These are phyloP conservation scores for Talaromyces atroroseus DNA, from an alignment of 2,329 filamentous ascomycete genomes.

Conservation along the genomic window DNA sequence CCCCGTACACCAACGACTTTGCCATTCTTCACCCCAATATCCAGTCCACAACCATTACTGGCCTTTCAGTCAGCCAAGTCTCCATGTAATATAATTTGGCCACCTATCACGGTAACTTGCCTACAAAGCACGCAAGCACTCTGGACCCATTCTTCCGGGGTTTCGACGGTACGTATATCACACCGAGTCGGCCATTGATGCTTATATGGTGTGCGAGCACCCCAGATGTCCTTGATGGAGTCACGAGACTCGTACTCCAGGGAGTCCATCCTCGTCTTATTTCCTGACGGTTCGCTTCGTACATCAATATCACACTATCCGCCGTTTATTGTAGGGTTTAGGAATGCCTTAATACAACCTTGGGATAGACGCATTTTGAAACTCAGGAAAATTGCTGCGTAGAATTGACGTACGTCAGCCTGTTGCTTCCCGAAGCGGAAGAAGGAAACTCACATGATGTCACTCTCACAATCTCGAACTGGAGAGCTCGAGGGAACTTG, in stretches of 20 bases:
- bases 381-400: too few relatives aligned
- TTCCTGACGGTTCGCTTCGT: slow-evolving; percentile 70
- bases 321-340: too few relatives aligned
- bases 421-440: too few relatives aligned
- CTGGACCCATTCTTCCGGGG: slow-evolving; percentile 35
- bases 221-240: slow-evolving; percentile 30
- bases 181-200: slow-evolving; percentile 31
- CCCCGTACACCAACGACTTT: slow-evolving; percentile 35
- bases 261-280: background rate
- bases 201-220: slow-evolving; percentile 28
- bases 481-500: too few relatives aligned
- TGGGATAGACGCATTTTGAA: too few relatives aligned
- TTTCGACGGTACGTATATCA: slow-evolving; percentile 26
- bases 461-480: too few relatives aligned
- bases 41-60: slow-evolving; percentile 34
- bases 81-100: too few relatives aligned
- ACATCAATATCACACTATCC: slow-evolving; percentile 92
- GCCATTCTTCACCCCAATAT: slow-evolving; percentile 32
- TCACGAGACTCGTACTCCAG: slow-evolving; percentile 19
- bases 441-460: too few relatives aligned
- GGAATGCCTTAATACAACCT: too few relatives aligned
- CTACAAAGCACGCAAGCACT: slow-evolving; percentile 36
- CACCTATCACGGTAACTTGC: slow-evolving; percentile 16
- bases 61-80: too few relatives aligned
- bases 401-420: too few relatives aligned